A percentile compares a stretch with the other conserved stretches of the same genome.
Evolutionary conservation across 2,329 filamentous ascomycete species (phyloP).

Genomic region (Eutypella sp.): DNA sequence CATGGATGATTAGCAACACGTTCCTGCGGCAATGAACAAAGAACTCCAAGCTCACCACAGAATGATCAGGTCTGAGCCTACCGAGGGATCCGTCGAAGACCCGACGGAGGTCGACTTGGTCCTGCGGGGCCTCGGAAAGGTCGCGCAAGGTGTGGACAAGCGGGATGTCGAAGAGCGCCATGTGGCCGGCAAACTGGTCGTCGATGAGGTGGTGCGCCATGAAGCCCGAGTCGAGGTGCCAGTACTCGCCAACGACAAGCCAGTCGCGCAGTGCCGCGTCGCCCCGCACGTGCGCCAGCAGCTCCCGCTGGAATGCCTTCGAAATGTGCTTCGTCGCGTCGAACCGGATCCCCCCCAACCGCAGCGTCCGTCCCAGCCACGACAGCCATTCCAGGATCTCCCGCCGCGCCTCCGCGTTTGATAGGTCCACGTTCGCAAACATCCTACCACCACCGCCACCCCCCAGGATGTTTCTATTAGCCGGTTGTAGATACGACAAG

Average conservation of each 20-base stretch:
- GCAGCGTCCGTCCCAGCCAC: constrained; percentile 23
- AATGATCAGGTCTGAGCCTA: constrained; percentile 27
- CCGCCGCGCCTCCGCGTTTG: constrained; percentile 21
- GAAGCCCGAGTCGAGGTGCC: constrained; percentile 44
- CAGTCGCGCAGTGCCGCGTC: constrained; percentile 41
- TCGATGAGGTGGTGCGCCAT: constrained; percentile 47
- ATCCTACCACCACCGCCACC: too few species aligned
- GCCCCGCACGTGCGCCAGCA: constrained; percentile 15
- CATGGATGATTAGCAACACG: too few species aligned
- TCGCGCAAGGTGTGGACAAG: constrained; percentile 62
- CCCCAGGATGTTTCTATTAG: too few species aligned
- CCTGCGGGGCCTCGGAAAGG: constrained; percentile 46
- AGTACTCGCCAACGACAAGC: constrained; percentile 66
- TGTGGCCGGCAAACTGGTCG: constrained; percentile 44
- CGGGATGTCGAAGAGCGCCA: constrained; percentile 58
- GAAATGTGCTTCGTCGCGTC: constrained; percentile 30
- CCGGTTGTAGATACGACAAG: too few species aligned
- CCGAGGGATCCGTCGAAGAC: constrained; percentile 59
- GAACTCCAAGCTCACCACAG: constrained; percentile 31
- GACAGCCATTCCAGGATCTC: constrained; percentile 24
- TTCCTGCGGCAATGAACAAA: too few species aligned
- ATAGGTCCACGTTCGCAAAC: constrained; percentile 28
- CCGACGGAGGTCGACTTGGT: constrained; percentile 49
- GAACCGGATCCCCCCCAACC: constrained; percentile 24
- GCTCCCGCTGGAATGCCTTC: constrained; percentile 20